Evolutionary conservation across 371 early-diverging fungal genomes (phyloP).

Genomic region (Smittium culicis): DNA sequence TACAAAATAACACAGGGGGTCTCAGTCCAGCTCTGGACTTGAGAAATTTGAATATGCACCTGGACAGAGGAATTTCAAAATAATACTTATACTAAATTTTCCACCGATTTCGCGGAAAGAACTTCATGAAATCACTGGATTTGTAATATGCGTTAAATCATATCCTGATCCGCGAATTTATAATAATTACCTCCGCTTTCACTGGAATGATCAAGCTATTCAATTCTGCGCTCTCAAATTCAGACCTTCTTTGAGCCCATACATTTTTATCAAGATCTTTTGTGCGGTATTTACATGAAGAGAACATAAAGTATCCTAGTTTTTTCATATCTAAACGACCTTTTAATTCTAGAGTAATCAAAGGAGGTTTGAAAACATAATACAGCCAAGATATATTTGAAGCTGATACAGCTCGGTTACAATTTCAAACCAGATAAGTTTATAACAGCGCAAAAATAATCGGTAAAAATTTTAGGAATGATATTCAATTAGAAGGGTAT

Average conservation of each 20-base stretch:
- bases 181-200: slow-evolving; percentile 30
- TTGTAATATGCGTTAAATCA: slow-evolving; percentile 31
- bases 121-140: slow-evolving; percentile 26
- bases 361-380: slow-evolving; percentile 7
- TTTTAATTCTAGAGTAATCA: slow-evolving; percentile 17
- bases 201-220: slow-evolving; percentile 32
- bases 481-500: slow-evolving; percentile 17
- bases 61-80: slow-evolving; percentile 16
- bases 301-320: slow-evolving; percentile 24
- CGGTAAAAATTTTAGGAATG: slow-evolving; percentile 25
- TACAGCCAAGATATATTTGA: slow-evolving; percentile 18
- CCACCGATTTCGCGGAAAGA: slow-evolving; percentile 16
- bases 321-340: slow-evolving; percentile 30
- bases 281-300: slow-evolving; percentile 22
- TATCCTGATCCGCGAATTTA: slow-evolving; percentile 24
- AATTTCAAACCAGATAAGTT: slow-evolving; percentile 19
- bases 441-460: slow-evolving; percentile 25
- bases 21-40: slow-evolving; percentile 21
- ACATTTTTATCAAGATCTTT: slow-evolving; percentile 32
- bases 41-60: slow-evolving; percentile 24
- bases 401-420: slow-evolving; percentile 18
- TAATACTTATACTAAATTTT: slow-evolving; percentile 24
- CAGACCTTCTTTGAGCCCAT: slow-evolving; percentile 32
- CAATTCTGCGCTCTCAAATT: slow-evolving; percentile 34
- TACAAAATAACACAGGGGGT: slow-evolving; percentile 9